Evolutionary conservation across 768 basidiomycete species (phyloP).

Genomic region (Ephemerocybe angulata): DNA sequence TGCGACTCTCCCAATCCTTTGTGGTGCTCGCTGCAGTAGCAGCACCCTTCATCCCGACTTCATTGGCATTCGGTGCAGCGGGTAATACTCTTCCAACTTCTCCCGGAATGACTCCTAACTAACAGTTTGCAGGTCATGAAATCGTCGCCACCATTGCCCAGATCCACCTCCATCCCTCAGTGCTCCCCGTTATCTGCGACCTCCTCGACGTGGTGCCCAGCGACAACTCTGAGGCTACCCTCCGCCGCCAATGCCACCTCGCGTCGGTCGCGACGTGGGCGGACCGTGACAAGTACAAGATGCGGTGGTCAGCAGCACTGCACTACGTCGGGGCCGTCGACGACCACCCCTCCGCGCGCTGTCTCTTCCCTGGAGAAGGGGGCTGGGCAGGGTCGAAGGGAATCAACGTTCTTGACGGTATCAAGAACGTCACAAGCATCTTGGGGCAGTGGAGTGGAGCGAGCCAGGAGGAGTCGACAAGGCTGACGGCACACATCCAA

Average conservation of each 20-base stretch:
- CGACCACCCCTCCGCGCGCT: slow-evolving; percentile 75
- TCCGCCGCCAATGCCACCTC: slow-evolving; percentile 55
- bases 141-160: slow-evolving; percentile 93
- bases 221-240: slow-evolving; percentile 14
- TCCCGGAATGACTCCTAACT: not conserved
- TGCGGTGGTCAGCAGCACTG: slow-evolving; percentile 69
- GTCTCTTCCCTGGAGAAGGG: slow-evolving; percentile 68
- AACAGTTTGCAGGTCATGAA: slow-evolving; percentile 64
- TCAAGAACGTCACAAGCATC: slow-evolving; percentile 70
- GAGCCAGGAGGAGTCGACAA: slow-evolving; percentile 11
- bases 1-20: not conserved
- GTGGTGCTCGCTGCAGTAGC: not conserved
- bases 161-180: slow-evolving; percentile 77
- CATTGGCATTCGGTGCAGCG: not conserved
- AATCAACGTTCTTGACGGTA: slow-evolving; percentile 72
- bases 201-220: slow-evolving; percentile 55
- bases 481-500: not conserved
- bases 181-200: slow-evolving; percentile 60
- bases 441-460: slow-evolving; percentile 47
- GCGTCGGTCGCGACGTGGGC: slow-evolving; percentile 89
- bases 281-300: slow-evolving; percentile 59
- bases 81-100: not conserved
- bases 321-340: slow-evolving; percentile 74
- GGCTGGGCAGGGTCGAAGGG: slow-evolving; percentile 63
- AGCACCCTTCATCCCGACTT: not conserved